These are phyloP conservation scores for Maudiozyma humilis DNA, from an alignment of 1,139 yeast species.

Conservation along the genomic window DNA sequence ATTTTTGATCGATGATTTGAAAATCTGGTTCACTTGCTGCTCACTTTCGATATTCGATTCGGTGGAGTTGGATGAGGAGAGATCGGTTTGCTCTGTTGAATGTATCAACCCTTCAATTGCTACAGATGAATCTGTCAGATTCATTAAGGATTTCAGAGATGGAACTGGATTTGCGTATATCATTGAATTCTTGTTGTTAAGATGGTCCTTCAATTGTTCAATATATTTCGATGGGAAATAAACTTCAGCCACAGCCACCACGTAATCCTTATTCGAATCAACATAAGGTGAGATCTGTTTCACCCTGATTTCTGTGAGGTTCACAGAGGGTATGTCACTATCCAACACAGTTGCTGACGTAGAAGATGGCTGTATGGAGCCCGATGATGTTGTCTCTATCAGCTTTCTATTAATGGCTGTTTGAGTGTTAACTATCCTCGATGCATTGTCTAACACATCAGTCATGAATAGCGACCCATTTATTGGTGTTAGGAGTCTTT, in stretches of 20 bases:
- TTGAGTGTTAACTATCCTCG: background rate
- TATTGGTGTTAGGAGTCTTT: background rate
- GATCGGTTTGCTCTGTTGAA: slow-evolving; percentile 11
- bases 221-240: slow-evolving; percentile 53
- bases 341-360: background rate
- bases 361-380: background rate
- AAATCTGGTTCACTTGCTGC: slow-evolving; percentile 1
- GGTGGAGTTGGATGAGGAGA: slow-evolving; percentile 4
- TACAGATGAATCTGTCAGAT: slow-evolving; percentile 53
- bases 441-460: background rate
- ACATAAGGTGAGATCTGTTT: slow-evolving; percentile 56
- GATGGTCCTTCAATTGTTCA: slow-evolving; percentile 37
- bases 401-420: background rate
- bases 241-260: slow-evolving; percentile 70
- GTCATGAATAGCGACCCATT: background rate
- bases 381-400: background rate
- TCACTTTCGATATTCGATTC: background rate
- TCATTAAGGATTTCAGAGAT: slow-evolving; percentile 43
- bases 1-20: slow-evolving; percentile 3
- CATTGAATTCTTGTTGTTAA: slow-evolving; percentile 38
- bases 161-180: slow-evolving; percentile 45
- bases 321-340: background rate
- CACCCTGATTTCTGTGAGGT: slow-evolving; percentile 5
- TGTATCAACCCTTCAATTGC: slow-evolving; percentile 48
- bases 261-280: slow-evolving; percentile 41